Evolutionary conservation across 2,329 filamentous ascomycete genomes (phyloP), one percentile per base, ranked within the genome.

Genomic region (Trichoderma citrinoviride): DNA sequence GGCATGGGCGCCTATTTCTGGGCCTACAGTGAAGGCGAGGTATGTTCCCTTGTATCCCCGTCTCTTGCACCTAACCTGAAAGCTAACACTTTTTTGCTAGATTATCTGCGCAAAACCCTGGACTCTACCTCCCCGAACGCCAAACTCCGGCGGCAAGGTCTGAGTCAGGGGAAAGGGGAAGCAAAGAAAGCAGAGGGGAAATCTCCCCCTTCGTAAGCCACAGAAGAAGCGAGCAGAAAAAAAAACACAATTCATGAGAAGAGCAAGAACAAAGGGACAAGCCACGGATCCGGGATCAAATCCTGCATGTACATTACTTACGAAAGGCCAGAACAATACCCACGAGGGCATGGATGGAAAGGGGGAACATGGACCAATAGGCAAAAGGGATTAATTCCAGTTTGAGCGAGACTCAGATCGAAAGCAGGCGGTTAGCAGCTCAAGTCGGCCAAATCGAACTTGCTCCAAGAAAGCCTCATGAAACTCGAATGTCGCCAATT

Each of bases 1-100:
- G 94, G 90, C 21, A 88, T 96, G 80, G 83, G 81, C 7, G 89
- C 95, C 15, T 99, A 98, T 78, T 97, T 98, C 73, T 97, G 93
- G 93, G 95, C 92, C 1, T 98, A 96, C 73, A 95, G 90, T 73
- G 94, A 99, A 78, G 95, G 95, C 78, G 95, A 99, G 89, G 93
- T 97, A 79, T 75, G 90, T 81, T 70, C 58, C 27, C 40, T 3
- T 3, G 23, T 8, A 7, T 12, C 1, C 33, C 15, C 5, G 8
- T 15, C 1, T 7, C 2, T 25, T 23, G 0, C 3, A 23, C n/a
- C n/a, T n/a, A n/a, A n/a, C n/a, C n/a, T n/a, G 8, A 19, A 29
- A 33, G 5, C 68, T 69, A 64, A 71, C 64, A 60, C 50, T 65
- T 1, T n/a, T 46, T 23, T 21, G 23, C 4, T 52, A 90, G 87